phyloP scores from a whole-genome alignment of 129 eudicot genomes.

The Flaveria robusta region DNA sequence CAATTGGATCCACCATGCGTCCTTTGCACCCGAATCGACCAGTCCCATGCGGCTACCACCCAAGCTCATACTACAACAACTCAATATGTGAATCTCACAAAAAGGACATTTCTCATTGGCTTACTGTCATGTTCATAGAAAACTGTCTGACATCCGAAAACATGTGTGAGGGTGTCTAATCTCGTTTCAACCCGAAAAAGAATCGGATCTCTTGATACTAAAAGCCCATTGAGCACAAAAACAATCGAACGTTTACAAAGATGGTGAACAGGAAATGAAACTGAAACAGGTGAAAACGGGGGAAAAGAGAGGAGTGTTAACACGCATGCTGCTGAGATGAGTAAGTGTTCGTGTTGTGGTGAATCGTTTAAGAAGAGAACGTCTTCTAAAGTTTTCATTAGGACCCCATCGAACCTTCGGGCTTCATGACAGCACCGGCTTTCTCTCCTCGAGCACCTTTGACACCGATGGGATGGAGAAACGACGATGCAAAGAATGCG shows the following conservation, averaged over 20 bases:
- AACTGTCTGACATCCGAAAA: conserved; percentile 62
- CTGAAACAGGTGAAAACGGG: conserved; percentile 42
- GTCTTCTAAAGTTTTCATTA: conserved; percentile 35
- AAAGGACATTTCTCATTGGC: conserved; percentile 83
- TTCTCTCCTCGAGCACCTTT: conserved; percentile 60
- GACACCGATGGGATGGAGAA: conserved; percentile 41
- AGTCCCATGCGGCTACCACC: conserved; percentile 38
- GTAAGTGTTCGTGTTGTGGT: conserved; percentile 79
- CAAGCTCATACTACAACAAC: conserved; percentile 54
- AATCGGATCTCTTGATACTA: conserved; percentile 44
- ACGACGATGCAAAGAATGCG: conserved; percentile 42
- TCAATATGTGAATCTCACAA: conserved; percentile 82
- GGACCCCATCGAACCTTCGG: conserved; percentile 36
- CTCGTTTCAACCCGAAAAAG: conserved; percentile 65
- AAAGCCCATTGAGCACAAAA: conserved; percentile 44
- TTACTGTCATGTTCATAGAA: conserved; percentile 70
- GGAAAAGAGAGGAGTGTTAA: conserved; percentile 34
- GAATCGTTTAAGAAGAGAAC: conserved; percentile 53
- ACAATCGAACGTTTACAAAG: conserved; percentile 36
- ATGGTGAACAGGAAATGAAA: conserved; percentile 37
- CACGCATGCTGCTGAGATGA: conserved; percentile 12
- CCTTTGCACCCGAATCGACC: conserved; percentile 80
- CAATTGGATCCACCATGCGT: conserved; percentile 67
- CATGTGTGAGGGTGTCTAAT: conserved; percentile 91
- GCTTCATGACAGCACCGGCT: conserved; percentile 29